Base-by-base conservation (phyloP, 805 yeast genomes). In the Metschnikowia hibisci region DNA sequence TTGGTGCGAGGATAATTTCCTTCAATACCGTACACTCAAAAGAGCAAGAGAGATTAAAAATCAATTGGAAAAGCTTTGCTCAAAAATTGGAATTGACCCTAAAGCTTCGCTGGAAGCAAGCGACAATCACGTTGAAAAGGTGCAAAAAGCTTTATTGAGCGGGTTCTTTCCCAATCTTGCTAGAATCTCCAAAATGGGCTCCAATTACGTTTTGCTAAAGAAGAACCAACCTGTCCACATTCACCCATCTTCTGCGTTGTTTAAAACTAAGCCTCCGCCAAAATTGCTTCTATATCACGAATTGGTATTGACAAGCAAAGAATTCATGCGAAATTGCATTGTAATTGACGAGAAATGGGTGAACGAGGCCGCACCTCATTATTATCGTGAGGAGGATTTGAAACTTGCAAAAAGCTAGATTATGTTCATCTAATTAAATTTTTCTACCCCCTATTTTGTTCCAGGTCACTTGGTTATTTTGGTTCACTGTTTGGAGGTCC, bases 1-100 rank as follows among this genome's bases (percentile, higher is more conserved):
- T 37, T 91, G 97, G 97, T 90, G 97, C 55, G 76, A 73, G 47
- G 96, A 89, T 53, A 83, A 87, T 55, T 87, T 78, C 56, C 57
- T 91, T 2, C 96, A 90, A 55, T 82, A 80, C 61, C 77, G 85
- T 52, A 77, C 93, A 0, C 63, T 91, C 61, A 69, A 67, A 35
- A 66, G 95, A 40, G 89, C 82, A 0, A 66, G 77, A 43, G 87
- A 84, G 39, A 81, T 90, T 2, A 66, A 91, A 27, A 74, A 76
- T 26, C 98, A 91, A 57, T 59, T 91, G 23, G 74, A 71, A 33
- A 62, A 73, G 13, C 66, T 88, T 18, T 82, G 93, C 55, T 71
- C 68, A 3, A 71, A 78, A 34, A 73, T 73, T 18, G 78, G 79
- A 2, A 64, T 79, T 13, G 51, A 57, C 13, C 45, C 59, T 10